Evolutionary conservation across 2,329 filamentous ascomycete species (phyloP).

Genomic region (Fusarium kyushuense): DNA sequence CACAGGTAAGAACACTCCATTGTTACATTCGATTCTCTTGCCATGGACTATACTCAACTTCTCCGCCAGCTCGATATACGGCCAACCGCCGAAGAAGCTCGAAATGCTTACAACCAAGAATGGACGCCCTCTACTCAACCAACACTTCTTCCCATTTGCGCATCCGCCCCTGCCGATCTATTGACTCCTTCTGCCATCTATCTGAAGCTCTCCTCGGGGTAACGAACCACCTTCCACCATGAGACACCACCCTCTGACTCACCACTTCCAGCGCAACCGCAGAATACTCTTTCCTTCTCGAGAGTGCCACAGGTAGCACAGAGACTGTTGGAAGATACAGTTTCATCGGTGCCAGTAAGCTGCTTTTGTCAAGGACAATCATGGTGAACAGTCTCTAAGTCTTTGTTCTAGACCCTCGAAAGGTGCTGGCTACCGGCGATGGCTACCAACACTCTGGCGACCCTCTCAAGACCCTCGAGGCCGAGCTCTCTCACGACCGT

Average conservation of each 20-base stretch:
- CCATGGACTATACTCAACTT: slow-evolving; percentile 19
- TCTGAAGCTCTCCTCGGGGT: slow-evolving; percentile 74
- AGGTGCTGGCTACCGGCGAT: slow-evolving; percentile 87
- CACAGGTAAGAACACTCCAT: slow-evolving; percentile 35
- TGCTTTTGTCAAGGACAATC: slow-evolving; percentile 5
- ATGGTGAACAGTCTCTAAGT: slow-evolving; percentile 23
- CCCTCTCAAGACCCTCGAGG: slow-evolving; percentile 84
- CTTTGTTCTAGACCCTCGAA: slow-evolving; percentile 67
- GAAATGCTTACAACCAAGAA: slow-evolving; percentile 44
- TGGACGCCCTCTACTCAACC: slow-evolving; percentile 52
- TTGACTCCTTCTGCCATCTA: slow-evolving; percentile 96
- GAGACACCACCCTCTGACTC: slow-evolving; percentile 35
- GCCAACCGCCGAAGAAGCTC: slow-evolving; percentile 47
- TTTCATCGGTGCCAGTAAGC: slow-evolving; percentile 80
- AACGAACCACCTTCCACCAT: slow-evolving; percentile 7
- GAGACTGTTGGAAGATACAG: slow-evolving; percentile 95
- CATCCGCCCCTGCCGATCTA: slow-evolving; percentile 90
- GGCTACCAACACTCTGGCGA: slow-evolving; percentile 88
- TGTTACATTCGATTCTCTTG: not conserved
- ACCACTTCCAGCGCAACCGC: slow-evolving; percentile 57
- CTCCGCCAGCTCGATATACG: slow-evolving; percentile 45
- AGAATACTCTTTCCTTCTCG: slow-evolving; percentile 91
- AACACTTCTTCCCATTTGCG: slow-evolving; percentile 85
- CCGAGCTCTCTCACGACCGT: slow-evolving; percentile 81
- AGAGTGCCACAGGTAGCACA: slow-evolving; percentile 83